Percentiles rank a stretch among this genome's conserved stretches.
Evolutionary conservation across 108 stramenopile species (phyloP).

Genomic region (Cylindrotheca closterium): DNA sequence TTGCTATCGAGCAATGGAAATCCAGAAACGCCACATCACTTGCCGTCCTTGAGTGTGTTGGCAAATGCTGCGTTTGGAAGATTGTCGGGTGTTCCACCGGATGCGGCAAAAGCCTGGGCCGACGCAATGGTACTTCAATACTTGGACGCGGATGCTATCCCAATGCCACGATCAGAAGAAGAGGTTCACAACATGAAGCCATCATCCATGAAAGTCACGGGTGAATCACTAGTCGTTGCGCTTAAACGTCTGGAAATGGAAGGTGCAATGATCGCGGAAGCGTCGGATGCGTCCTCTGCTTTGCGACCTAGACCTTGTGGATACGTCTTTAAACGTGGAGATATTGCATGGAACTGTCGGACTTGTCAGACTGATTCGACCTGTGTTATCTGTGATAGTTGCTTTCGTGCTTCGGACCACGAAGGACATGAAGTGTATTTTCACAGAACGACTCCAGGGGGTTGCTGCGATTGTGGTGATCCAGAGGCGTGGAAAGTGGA

Average conservation of each 20-base stretch:
- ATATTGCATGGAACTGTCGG: conserved; percentile 98
- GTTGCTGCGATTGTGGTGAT: conserved; percentile 99
- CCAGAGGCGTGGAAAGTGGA: conserved; percentile 91
- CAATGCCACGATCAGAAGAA: conserved; percentile 19
- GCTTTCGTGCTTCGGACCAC: conserved; percentile 90
- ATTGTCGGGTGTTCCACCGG: conserved; percentile 68
- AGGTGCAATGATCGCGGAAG: conserved; percentile 13
- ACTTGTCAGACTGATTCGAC: conserved; percentile 96
- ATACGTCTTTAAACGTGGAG: conserved; percentile 92
- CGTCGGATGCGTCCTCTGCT: conserved; percentile 5
- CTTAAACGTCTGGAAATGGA: conserved; percentile 28
- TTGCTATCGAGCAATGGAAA: neutral
- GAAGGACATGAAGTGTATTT: conserved; percentile 97
- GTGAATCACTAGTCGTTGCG: conserved; percentile 19
- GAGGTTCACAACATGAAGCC: conserved; percentile 14
- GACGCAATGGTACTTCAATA: conserved; percentile 78
- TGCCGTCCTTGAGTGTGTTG: conserved; percentile 73
- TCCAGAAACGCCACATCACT: conserved; percentile 30
- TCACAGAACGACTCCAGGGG: conserved; percentile 94
- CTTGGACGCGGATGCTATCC: conserved; percentile 33
- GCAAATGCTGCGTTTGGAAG: conserved; percentile 69
- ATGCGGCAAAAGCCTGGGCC: conserved; percentile 58
- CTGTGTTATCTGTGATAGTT: conserved; percentile 95
- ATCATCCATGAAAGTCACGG: neutral
- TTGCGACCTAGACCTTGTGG: conserved; percentile 77